Percentiles rank a stretch among this genome's conserved stretches.
These are phyloP conservation scores for Wickerhamomyces mucosus DNA, from an alignment of 805 yeast genomes.

Conservation along the genomic window DNA sequence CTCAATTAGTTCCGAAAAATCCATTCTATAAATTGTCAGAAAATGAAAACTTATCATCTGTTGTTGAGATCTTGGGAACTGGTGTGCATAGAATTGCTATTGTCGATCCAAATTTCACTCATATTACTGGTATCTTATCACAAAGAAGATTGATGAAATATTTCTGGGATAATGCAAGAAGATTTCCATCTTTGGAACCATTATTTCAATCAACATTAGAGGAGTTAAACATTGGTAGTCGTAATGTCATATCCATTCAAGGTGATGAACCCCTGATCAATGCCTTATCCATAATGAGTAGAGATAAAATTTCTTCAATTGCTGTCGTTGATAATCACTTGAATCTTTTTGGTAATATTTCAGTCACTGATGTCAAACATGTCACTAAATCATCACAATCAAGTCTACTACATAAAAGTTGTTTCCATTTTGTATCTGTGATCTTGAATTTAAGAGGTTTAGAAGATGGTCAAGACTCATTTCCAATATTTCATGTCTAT, in stretches of 20 bases:
- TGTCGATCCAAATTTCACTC: constrained; percentile 38
- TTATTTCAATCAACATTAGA: constrained; percentile 58
- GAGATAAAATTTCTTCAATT: constrained; percentile 74
- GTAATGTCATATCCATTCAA: constrained; percentile 65
- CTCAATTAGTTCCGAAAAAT: constrained; percentile 76
- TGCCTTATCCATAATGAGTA: constrained; percentile 80
- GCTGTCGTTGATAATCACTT: constrained; percentile 82
- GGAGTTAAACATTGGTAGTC: constrained; percentile 68
- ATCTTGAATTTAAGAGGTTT: constrained; percentile 83
- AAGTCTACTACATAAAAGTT: constrained; percentile 69
- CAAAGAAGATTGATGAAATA: constrained; percentile 82
- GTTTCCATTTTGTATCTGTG: constrained; percentile 80
- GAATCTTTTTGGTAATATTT: constrained; percentile 80
- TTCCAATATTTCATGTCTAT: constrained; percentile 92
- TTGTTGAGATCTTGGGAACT: constrained; percentile 80
- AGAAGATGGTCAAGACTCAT: constrained; percentile 91
- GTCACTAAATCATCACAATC: constrained; percentile 84
- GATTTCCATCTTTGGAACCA: constrained; percentile 74
- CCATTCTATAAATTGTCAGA: constrained; percentile 77
- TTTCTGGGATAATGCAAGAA: constrained; percentile 87
- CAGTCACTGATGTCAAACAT: constrained; percentile 87
- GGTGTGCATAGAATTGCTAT: constrained; percentile 95
- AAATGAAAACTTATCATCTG: constrained; percentile 56
- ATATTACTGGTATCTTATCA: constrained; percentile 75
- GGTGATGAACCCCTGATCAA: constrained; percentile 86